Evolutionary conservation across 2,329 filamentous ascomycete genomes (phyloP).

Genomic region (Trichoderma sp.): DNA sequence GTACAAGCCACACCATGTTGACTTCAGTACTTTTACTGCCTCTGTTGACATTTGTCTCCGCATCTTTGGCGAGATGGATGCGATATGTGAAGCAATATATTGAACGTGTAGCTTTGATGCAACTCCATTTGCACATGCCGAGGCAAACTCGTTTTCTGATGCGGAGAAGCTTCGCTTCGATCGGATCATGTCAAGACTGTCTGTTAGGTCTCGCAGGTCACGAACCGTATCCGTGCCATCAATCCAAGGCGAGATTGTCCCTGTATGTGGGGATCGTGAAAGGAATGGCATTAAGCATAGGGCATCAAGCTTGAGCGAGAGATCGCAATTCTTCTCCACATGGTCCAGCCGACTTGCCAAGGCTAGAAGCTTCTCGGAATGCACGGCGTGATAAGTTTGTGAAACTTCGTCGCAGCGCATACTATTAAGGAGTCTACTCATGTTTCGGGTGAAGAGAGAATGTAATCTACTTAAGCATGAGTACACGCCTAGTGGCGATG

Average conservation of each 20-base stretch:
- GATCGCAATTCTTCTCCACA: background rate
- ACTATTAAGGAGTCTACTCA: background rate
- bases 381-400: background rate
- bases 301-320: background rate
- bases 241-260: background rate
- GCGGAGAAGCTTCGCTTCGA: background rate
- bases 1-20: background rate
- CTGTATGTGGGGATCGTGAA: background rate
- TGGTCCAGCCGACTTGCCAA: background rate
- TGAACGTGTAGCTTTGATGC: background rate
- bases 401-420: background rate
- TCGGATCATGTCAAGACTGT: background rate
- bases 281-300: background rate
- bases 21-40: background rate
- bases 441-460: background rate
- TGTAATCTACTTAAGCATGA: background rate
- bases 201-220: background rate
- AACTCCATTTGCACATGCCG: background rate
- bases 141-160: background rate
- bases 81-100: background rate
- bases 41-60: background rate
- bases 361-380: background rate
- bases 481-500: background rate
- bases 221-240: background rate
- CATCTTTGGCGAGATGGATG: background rate